A percentile compares a stretch with the other conserved stretches of the same genome.
These are phyloP conservation scores for Cystobasidiaceae sp. DNA, from an alignment of 1,284 basidiomycete genomes.

Conservation along the genomic window DNA sequence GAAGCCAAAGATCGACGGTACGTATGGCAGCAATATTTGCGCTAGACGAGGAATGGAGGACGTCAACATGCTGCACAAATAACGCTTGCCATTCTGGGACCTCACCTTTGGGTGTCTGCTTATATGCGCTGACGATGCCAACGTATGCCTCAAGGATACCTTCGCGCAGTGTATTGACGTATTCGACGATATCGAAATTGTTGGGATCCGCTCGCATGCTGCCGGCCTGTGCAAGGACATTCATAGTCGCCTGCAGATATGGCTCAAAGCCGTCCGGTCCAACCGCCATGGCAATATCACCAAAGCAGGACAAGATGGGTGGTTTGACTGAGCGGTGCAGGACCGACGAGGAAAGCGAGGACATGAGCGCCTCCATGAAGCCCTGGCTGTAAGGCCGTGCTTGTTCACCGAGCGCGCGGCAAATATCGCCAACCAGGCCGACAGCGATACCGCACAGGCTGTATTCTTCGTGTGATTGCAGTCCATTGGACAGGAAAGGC, in stretches of 20 bases:
- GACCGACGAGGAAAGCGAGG: slow-evolving; percentile 85
- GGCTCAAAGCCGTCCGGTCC: slow-evolving; percentile 74
- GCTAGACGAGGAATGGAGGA: slow-evolving; percentile 49
- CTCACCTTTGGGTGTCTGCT: slow-evolving; percentile 70
- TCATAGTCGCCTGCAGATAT: slow-evolving; percentile 84
- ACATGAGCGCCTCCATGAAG: slow-evolving; percentile 86
- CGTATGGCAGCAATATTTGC: slow-evolving; percentile 65
- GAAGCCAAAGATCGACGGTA: slow-evolving; percentile 72
- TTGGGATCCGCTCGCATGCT: slow-evolving; percentile 78
- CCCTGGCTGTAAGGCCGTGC: slow-evolving; percentile 74
- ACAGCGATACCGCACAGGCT: slow-evolving; percentile 93
- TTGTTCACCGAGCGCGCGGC: slow-evolving; percentile 80
- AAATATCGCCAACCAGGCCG: slow-evolving; percentile 91
- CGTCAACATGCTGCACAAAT: no score
- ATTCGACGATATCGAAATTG: slow-evolving; percentile 86
- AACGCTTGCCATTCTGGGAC: not conserved
- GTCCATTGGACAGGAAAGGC: slow-evolving; percentile 81
- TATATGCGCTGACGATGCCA: slow-evolving; percentile 85
- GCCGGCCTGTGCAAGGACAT: slow-evolving; percentile 84
- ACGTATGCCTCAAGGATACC: slow-evolving; percentile 96
- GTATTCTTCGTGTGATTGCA: slow-evolving; percentile 89
- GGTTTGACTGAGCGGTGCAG: slow-evolving; percentile 95
- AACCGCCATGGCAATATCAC: slow-evolving; percentile 92
- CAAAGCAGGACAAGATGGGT: slow-evolving; percentile 88
- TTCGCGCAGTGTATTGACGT: slow-evolving; percentile 83